Evolutionary conservation across 306 rosid genomes (phyloP).

Genomic region (Prunus dulcis): DNA sequence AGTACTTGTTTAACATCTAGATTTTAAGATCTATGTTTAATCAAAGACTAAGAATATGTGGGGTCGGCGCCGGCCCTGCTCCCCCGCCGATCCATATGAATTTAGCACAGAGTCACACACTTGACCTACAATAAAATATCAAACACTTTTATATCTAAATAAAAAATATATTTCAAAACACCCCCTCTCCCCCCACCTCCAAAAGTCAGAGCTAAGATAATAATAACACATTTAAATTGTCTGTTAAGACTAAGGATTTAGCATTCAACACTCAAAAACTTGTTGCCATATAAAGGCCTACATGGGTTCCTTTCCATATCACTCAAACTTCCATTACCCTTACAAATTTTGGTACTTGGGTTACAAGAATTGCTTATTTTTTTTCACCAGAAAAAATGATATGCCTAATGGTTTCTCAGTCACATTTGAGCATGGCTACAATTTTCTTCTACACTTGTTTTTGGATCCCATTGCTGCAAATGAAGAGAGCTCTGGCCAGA

Average conservation of each 20-base stretch:
- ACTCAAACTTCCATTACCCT: not conserved
- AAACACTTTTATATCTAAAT: not conserved
- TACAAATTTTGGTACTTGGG: not conserved
- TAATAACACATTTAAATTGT: not conserved
- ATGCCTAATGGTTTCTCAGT: constrained; percentile 39
- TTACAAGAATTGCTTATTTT: not conserved
- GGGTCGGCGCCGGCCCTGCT: constrained; percentile 71
- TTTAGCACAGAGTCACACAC: not conserved
- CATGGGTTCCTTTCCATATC: not conserved
- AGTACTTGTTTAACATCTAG: not conserved
- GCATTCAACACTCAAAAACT: not conserved
- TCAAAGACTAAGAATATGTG: constrained; percentile 19
- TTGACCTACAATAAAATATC: not conserved
- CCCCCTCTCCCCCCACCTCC: not conserved
- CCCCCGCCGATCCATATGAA: constrained; percentile 14
- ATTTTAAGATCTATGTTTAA: not conserved
- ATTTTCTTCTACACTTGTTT: constrained; percentile 61
- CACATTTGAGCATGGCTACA: constrained; percentile 40
- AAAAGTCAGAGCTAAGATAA: constrained; percentile 15
- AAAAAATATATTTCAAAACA: not conserved
- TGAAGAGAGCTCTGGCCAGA: constrained; percentile 35
- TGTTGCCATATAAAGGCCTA: not conserved
- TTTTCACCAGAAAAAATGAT: constrained; percentile 36
- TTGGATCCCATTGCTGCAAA: constrained; percentile 53
- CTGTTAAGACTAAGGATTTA: not conserved